Conservation (phyloP, 345 rosid species). For the Hibiscus syriacus region DNA sequence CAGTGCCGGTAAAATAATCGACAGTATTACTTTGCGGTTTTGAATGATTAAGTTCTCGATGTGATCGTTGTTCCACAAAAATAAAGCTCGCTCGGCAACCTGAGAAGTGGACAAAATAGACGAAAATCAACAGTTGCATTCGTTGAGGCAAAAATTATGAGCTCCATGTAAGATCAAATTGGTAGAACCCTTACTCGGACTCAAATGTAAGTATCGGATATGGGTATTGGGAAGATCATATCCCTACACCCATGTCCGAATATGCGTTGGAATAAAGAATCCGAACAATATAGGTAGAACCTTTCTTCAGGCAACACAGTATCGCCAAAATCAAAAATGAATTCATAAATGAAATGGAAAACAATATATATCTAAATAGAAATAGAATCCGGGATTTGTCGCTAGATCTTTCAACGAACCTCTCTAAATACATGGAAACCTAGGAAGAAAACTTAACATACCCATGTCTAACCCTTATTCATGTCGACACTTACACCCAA, state of each 20-base stretch:
- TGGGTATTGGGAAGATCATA: background rate
- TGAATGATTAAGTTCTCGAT: constrained; percentile 55
- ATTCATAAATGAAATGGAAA: no score
- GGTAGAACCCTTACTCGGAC: background rate
- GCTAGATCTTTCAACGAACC: no score
- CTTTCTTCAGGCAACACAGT: background rate
- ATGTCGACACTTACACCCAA: background rate
- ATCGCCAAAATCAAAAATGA: background rate
- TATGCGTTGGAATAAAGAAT: background rate
- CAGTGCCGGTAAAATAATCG: constrained; percentile 54
- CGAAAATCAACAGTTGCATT: background rate
- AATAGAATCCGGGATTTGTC: background rate
- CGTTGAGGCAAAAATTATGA: background rate
- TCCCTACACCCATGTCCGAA: background rate
- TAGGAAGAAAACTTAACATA: no score
- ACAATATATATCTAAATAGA: background rate
- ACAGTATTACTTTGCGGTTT: constrained; percentile 45
- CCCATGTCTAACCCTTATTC: no score
- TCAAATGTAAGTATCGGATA: background rate
- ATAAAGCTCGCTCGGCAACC: constrained; percentile 77
- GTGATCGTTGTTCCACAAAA: constrained; percentile 71
- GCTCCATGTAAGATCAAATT: background rate
- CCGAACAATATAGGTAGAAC: background rate
- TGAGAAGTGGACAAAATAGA: constrained; percentile 19
- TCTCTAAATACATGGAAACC: no score